Evolutionary conservation across 768 basidiomycete genomes (phyloP).

Genomic region (Trametes gibbosa): DNA sequence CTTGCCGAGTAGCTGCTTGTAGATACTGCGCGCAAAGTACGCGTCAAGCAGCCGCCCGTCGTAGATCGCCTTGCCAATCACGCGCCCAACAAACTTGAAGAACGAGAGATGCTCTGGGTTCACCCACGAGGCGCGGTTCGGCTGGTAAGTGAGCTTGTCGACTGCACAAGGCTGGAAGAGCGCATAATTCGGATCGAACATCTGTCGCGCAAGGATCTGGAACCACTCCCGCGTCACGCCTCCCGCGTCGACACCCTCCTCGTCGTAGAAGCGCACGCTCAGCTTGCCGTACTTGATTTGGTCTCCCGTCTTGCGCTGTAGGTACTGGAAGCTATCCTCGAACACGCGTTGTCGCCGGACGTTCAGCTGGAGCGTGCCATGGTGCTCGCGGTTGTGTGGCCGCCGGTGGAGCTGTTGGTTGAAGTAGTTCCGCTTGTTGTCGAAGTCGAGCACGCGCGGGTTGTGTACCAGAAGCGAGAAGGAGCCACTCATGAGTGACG

Average conservation of each 20-base stretch:
- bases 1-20: slow-evolving; percentile 91
- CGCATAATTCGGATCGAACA: slow-evolving; percentile 99
- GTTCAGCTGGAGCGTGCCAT: slow-evolving; percentile 81
- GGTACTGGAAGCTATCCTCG: slow-evolving; percentile 93
- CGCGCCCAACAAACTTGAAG: slow-evolving; percentile 98
- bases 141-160: slow-evolving; percentile 93
- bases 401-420: slow-evolving; percentile 88
- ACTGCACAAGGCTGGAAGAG: slow-evolving; percentile 98
- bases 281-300: slow-evolving; percentile 98
- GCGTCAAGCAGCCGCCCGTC: slow-evolving; percentile 96
- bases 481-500: slow-evolving; percentile 95
- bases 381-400: slow-evolving; percentile 74
- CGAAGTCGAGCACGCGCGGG: slow-evolving; percentile 94
- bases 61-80: slow-evolving; percentile 97
- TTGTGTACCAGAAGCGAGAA: slow-evolving; percentile 97
- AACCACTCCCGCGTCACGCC: slow-evolving; percentile 99
- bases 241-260: slow-evolving; percentile 98
- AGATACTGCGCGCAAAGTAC: slow-evolving; percentile 95
- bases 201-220: slow-evolving; percentile 95
- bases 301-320: slow-evolving; percentile 88
- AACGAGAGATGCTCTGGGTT: slow-evolving; percentile 95
- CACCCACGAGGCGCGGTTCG: slow-evolving; percentile 89
- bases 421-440: slow-evolving; percentile 98
- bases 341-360: slow-evolving; percentile 91
- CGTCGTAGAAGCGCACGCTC: slow-evolving; percentile 92